Evolutionary conservation across 2,329 filamentous ascomycete genomes (phyloP).

Genomic region (Pseudogymnoascus sp.): DNA sequence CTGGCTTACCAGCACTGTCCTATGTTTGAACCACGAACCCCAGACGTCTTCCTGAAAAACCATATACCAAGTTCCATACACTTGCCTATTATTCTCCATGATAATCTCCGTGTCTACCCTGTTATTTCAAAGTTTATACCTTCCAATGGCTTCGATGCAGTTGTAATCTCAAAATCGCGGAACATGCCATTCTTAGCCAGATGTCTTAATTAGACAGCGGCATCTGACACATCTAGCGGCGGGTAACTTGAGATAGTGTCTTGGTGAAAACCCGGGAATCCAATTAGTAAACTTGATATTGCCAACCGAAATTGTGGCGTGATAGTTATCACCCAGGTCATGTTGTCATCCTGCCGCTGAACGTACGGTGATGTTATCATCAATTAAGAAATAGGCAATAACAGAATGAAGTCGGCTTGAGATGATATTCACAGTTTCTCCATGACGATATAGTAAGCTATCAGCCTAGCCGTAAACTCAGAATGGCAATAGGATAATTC

Average conservation of each 20-base stretch:
- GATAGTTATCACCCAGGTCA: neutral
- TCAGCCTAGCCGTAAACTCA: neutral
- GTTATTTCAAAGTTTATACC: neutral
- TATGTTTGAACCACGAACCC: neutral
- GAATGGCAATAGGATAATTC: neutral
- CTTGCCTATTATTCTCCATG: neutral
- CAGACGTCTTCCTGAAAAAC: neutral
- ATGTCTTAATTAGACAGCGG: neutral
- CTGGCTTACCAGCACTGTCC: neutral
- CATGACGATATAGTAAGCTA: neutral
- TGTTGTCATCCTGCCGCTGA: neutral
- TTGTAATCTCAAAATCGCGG: neutral
- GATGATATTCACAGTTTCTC: neutral
- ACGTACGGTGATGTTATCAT: neutral
- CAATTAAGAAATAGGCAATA: neutral
- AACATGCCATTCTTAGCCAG: neutral
- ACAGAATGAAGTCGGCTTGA: neutral
- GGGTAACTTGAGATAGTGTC: neutral
- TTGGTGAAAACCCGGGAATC: neutral
- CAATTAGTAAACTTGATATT: neutral
- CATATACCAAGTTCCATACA: neutral
- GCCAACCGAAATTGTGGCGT: neutral
- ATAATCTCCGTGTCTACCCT: neutral
- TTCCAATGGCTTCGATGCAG: neutral
- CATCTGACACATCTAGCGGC: slow-evolving; percentile 1